Base-by-base conservation (phyloP, 352 stramenopile species). In the Blastocystis sp. region DNA sequence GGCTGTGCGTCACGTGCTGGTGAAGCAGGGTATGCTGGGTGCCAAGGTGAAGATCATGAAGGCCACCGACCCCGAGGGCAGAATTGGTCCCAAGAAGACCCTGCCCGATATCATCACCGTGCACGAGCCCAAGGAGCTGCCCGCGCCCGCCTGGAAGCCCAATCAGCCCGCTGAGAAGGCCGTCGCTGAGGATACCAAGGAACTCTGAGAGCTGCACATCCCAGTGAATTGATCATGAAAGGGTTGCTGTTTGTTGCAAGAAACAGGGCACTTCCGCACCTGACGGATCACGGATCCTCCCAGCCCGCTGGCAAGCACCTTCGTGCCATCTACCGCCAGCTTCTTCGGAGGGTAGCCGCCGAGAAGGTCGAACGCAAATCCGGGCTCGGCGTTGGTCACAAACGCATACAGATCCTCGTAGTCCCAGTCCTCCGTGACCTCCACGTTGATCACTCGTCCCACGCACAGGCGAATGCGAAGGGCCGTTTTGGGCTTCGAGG, bases 371-470 rank as follows among this genome's bases (percentile, higher is more conserved):
- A 17, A 69, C 34, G 62, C n/a, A 69, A 23, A 69, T 14, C 7
- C 62, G 34, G 21, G 21, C 28, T 34, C 28, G 28, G 28, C 28
- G 28, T 61, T 61, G 10, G 10, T 61, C 10, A 76, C 43, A 11
- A 38, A n/a, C 5, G 65, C 65, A 1, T 76, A 76, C 11, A 76
- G 7, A 41, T 76, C 65, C n/a, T 76, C 65, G 65, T 52, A 43
- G 43, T 76, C 38, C 65, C 65, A 76, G n/a, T 76, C 65, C 23
- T 76, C 65, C 43, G 65, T 76, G 7, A 76, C 43, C n/a, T 76
- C 38, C 65, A 76, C 14, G 23, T 21, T 76, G 14, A 76, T 41
- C 9, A 38, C 7, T 53, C 11, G 14, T 17, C 43, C 38, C 11
- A 17, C 34, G 38, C 9, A 11, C 23, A 76, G 23, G 23, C 11